These are phyloP conservation scores for Hyaloscypha finlandica DNA, from an alignment of 495 filamentous ascomycete genomes.

Conservation along the genomic window DNA sequence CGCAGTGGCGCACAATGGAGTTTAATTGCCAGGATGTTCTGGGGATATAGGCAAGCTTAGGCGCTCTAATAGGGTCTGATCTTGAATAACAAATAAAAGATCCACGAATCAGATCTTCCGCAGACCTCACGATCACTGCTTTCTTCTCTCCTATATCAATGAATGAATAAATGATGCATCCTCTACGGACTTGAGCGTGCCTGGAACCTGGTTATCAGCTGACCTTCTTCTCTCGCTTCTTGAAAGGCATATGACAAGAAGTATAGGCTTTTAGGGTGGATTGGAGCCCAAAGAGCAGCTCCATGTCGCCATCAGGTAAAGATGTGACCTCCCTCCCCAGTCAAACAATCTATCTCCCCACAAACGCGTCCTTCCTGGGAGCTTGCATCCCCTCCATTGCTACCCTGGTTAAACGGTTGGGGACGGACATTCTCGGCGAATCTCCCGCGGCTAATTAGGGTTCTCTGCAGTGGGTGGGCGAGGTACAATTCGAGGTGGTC, in stretches of 20 bases:
- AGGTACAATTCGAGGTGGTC: not conserved
- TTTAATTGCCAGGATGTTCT: not conserved
- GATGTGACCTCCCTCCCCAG: not conserved
- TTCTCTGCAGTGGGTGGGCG: not conserved
- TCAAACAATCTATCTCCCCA: not conserved
- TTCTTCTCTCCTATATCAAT: not conserved
- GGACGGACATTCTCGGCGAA: not conserved
- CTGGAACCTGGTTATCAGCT: not conserved
- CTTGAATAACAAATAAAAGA: constrained; percentile 3
- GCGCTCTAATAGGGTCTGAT: constrained; percentile 5
- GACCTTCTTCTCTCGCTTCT: not conserved
- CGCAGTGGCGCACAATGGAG: not conserved
- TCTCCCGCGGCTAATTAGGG: not conserved
- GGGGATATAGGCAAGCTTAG: not conserved
- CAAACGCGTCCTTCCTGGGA: not conserved
- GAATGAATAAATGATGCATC: not conserved
- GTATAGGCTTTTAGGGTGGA: not conserved
- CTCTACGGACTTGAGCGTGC: constrained; percentile 1
- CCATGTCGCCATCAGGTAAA: not conserved
- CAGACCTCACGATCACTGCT: not conserved
- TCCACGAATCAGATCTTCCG: not conserved
- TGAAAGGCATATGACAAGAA: not conserved
- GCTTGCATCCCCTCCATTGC: not conserved
- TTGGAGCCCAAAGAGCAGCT: not conserved
- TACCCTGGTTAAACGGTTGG: not conserved